These are phyloP conservation scores for Irpex sp. DNA, from an alignment of 1,284 basidiomycete genomes.

Conservation along the genomic window DNA sequence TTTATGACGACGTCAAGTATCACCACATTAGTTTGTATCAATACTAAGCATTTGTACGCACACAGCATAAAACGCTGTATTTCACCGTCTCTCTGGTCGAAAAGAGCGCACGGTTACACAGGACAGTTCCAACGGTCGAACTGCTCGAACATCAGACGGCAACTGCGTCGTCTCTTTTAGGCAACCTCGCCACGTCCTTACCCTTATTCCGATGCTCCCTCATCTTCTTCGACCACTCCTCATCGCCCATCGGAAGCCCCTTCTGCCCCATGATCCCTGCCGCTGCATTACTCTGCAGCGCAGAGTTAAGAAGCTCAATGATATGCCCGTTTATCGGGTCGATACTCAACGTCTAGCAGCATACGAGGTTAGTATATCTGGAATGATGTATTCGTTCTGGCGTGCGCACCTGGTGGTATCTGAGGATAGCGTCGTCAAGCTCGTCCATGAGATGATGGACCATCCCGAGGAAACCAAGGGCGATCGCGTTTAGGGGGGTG, in stretches of 20 bases:
- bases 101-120: too few species aligned
- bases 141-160: neutral
- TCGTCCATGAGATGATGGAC: conserved; percentile 72
- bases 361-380: neutral
- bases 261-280: conserved; percentile 10
- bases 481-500: conserved; percentile 72
- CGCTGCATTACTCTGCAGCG: conserved; percentile 46
- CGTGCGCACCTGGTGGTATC: conserved; percentile 76
- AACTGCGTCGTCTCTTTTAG: neutral
- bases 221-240: conserved; percentile 26
- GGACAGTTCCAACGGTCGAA: neutral
- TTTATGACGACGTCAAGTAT: neutral
- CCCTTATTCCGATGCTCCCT: conserved; percentile 23
- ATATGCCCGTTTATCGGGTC: conserved; percentile 84
- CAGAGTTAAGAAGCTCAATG: conserved; percentile 81
- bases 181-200: conserved; percentile 11
- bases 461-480: conserved; percentile 81
- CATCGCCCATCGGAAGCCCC: conserved; percentile 20
- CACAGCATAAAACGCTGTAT: neutral
- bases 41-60: neutral
- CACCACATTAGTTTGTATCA: neutral
- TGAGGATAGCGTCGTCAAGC: conserved; percentile 73
- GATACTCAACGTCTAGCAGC: conserved; percentile 66
- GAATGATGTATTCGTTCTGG: neutral
- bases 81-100: too few species aligned